Evolutionary conservation across 2,329 filamentous ascomycete species (phyloP).

Genomic region (Westerdykella aurantiaca): DNA sequence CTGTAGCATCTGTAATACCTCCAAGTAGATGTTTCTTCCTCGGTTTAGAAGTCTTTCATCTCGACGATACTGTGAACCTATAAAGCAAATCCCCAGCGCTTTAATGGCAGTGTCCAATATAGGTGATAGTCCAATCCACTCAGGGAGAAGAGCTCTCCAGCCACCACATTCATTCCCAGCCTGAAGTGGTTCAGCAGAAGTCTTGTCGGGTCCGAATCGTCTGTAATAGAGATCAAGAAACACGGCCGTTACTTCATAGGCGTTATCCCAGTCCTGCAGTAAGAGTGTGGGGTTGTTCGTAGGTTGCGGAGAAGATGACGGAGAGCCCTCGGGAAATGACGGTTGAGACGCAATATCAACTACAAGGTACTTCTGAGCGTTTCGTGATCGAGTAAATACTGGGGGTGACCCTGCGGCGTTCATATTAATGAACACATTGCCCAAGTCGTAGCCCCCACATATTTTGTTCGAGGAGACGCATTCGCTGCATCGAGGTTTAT

Average conservation of each 20-base stretch:
- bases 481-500: conserved; percentile 15
- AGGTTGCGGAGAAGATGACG: no score
- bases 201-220: conserved; percentile 7
- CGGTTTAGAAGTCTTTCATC: conserved; percentile 9
- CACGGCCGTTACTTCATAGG: conserved; percentile 8
- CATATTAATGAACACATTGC: conserved; percentile 18
- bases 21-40: conserved; percentile 10
- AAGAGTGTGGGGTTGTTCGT: not conserved
- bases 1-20: conserved; percentile 15
- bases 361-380: conserved; percentile 18
- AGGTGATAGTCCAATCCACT: conserved; percentile 12
- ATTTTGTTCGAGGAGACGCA: conserved; percentile 12
- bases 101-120: conserved; percentile 17
- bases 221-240: conserved; percentile 17
- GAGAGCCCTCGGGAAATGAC: not conserved
- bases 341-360: conserved; percentile 16
- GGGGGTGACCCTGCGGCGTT: conserved; percentile 13
- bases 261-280: conserved; percentile 5
- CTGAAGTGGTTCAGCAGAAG: conserved; percentile 5
- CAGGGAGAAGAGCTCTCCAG: conserved; percentile 13
- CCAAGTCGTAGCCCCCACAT: conserved; percentile 18
- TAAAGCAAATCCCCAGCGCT: conserved; percentile 12
- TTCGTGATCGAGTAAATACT: conserved; percentile 15
- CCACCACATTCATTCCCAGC: conserved; percentile 12
- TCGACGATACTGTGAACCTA: conserved; percentile 12